Percentiles rank a stretch among this genome's conserved stretches.
Conservation (phyloP, 1,284 basidiomycete species). For the Serendipita sp. region DNA sequence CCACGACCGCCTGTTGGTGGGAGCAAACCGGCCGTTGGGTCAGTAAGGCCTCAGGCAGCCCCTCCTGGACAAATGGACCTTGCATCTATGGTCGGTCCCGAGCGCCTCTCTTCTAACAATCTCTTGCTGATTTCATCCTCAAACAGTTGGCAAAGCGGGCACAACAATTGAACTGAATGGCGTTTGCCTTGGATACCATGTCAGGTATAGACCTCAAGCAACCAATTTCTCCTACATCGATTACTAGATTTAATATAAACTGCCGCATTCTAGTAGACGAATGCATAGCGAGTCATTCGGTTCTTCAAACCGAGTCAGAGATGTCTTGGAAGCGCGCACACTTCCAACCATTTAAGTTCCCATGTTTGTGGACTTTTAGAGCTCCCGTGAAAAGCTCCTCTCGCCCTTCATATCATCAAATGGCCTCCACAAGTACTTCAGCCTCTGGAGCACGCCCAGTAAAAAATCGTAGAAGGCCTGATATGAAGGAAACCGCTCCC, state of each 20-base stretch:
- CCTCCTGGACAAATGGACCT: slow-evolving; percentile 62
- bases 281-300: background rate
- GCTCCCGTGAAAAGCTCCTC: too few relatives aligned
- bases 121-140: background rate
- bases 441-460: background rate
- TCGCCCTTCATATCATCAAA: too few relatives aligned
- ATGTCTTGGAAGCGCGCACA: background rate
- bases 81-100: slow-evolving; percentile 53
- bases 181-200: background rate
- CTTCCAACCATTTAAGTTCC: background rate
- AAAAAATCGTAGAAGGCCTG: background rate
- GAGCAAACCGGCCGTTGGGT: slow-evolving; percentile 19
- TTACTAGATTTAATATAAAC: too few relatives aligned
- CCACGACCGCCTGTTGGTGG: slow-evolving; percentile 29
- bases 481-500: background rate
- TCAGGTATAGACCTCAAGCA: background rate
- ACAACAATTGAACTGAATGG: slow-evolving; percentile 24
- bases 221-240: background rate
- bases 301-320: background rate
- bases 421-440: background rate
- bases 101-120: background rate
- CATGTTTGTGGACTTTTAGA: too few relatives aligned
- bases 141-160: slow-evolving; percentile 54
- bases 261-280: background rate
- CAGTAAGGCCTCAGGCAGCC: slow-evolving; percentile 26